Base-by-base conservation (phyloP, 352 stramenopile genomes). In the Pythium vanterpoolii region DNA sequence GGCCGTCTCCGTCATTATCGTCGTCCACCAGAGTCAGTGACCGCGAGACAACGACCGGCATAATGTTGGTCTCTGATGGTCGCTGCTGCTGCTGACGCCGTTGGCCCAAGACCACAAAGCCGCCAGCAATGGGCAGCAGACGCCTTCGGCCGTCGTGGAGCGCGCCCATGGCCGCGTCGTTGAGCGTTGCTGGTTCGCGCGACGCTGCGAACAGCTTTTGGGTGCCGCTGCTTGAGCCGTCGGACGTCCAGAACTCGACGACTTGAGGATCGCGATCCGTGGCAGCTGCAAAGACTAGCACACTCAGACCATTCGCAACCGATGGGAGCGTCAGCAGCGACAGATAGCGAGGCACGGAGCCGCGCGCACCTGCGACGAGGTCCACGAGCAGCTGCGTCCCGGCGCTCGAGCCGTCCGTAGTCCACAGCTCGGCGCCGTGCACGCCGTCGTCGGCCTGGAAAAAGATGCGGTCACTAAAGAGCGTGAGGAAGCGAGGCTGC, bases 381-480 rank as follows among this genome's bases (percentile, higher is more conserved):
- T 96, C 83, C 7, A 66, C 24, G 11, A 97, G 47, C 28, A 95
- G 57, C 18, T 45, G 36, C 0, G 83, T 95, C 30, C 71, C 74
- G 46, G 31, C 34, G 1, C 31, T 23, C 18, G 77, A 79, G 13
- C 85, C 87, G 44, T 94, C 79, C 1, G 74, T 87, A 1, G 44
- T 30, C 89, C 90, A 97, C 14, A 97, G 62, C 57, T 97, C 90
- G 4, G 66, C 52, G 11, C 90, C 90, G 39, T 76, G 73, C 5
- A 72, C 64, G 30, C 88, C 77, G 57, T 97, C 90, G 48, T 94
- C 72, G 10, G 90, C 90, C 34, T 88, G 75, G 63, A 97, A 97
- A 46, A 77, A 89, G 3, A 86, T 67, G 5, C 61, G 58, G 16
- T 48, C 61, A 14, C 62, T 49, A 31, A 80, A 91, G 8, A 50